Conservation (phyloP, 2,329 filamentous ascomycete species). For the Stachybotrys echinatus region DNA sequence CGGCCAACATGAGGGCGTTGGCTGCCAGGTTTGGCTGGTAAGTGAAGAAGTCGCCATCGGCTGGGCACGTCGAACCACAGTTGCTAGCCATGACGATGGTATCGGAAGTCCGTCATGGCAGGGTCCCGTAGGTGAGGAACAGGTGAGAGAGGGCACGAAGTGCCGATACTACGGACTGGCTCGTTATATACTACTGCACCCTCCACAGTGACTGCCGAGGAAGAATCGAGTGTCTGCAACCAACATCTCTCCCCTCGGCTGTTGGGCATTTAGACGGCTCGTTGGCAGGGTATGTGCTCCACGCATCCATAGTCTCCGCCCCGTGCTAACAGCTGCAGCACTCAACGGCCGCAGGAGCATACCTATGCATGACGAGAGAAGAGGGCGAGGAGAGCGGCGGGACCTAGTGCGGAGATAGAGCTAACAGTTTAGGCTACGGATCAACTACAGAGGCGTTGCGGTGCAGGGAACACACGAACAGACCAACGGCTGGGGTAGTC, state of each 20-base stretch:
- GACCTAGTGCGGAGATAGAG: not conserved
- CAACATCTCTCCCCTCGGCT: not conserved
- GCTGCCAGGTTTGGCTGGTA: slow-evolving; percentile 31
- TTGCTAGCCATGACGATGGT: slow-evolving; percentile 25
- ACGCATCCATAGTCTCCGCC: not conserved
- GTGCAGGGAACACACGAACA: not conserved
- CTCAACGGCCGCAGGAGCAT: not conserved
- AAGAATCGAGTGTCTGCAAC: not conserved
- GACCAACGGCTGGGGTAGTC: too few relatives aligned
- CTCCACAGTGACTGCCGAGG: not conserved
- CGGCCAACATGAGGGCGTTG: slow-evolving; percentile 33
- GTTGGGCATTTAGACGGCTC: not conserved
- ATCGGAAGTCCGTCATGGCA: slow-evolving; percentile 18
- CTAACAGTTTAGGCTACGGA: not conserved
- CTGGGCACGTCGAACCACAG: slow-evolving; percentile 30
- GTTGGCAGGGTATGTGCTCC: not conserved
- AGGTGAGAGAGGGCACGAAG: slow-evolving; percentile 4
- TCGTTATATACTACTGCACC: not conserved
- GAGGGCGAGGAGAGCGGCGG: not conserved
- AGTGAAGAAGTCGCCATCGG: slow-evolving; percentile 28
- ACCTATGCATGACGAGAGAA: not conserved
- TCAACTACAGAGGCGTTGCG: not conserved
- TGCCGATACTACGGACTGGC: not conserved
- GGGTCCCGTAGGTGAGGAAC: slow-evolving; percentile 6
- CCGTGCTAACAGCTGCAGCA: not conserved